Base-by-base conservation (phyloP, 2,329 filamentous ascomycete genomes). In the Thermothelomyces thermophilus region DNA sequence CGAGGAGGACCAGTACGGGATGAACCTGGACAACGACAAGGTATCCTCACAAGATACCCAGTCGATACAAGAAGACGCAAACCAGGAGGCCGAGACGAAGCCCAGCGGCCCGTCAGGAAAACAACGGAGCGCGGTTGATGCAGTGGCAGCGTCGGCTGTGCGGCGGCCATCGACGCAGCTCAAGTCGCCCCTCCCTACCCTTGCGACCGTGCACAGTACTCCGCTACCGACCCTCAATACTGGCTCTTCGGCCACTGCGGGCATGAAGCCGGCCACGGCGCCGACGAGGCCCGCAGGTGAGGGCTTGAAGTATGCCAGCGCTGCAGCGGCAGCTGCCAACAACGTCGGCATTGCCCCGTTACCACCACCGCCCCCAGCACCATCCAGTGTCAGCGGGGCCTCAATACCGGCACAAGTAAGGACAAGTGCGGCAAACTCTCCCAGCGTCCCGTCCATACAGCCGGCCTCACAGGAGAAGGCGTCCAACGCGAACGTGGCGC, bases 31-130 rank as follows among this genome's bases (percentile, higher is more conserved):
- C 26, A 83, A 83, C 66, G 93, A 97, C 69, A 83, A 84, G 62
- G 83, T 86, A 54, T 97, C 91, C n/a, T 96, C 91, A 52, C 90
- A 97, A 70, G 93, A 98, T 68, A 81, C 87, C 24, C 89, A 95
- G 64, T 97, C 93, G 45, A 76, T 94, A 73, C 87, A 90, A 62
- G 91, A 96, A 54, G 91, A 97, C 33, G 54, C 41, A 17, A 16
- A 61, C 34, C 72, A 76, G 16, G 89, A 95, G 47, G 62, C 64
- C 53, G 82, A 79, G 60, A 66, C 61, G 61, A 71, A 68, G 56
- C 64, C 70, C 54, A 73, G 70, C 59, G 53, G 67, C 57, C 43
- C 35, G 3, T 35, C 35, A 0, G 68, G 73, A 58, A 83, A 86
- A 64, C 68, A 75, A 48, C 75, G 77, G 55, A 70, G 75, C 20